These are phyloP conservation scores for Fistulinella prunicolor DNA, from an alignment of 768 basidiomycete genomes.

Conservation along the genomic window DNA sequence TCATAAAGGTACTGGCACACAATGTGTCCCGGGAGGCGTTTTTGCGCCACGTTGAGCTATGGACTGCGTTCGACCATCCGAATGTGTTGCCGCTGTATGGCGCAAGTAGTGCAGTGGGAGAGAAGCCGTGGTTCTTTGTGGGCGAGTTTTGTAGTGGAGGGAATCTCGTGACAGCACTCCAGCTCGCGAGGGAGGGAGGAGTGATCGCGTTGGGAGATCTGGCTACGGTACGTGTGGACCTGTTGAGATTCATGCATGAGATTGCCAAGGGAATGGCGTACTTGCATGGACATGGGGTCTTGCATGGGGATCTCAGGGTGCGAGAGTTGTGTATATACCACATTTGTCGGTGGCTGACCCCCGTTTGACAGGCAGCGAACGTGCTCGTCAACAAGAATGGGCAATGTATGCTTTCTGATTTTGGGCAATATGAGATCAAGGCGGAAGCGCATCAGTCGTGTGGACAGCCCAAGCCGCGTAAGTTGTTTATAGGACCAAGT, in stretches of 20 bases:
- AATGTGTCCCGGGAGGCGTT: constrained; percentile 63
- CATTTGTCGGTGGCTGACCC: not conserved
- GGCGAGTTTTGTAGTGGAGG: constrained; percentile 69
- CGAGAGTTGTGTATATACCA: constrained; percentile 9
- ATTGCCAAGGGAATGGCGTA: constrained; percentile 82
- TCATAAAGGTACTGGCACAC: constrained; percentile 69
- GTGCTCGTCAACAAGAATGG: constrained; percentile 68
- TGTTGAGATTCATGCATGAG: constrained; percentile 64
- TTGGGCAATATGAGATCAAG: constrained; percentile 81
- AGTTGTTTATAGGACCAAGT: not conserved
- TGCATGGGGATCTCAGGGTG: constrained; percentile 84
- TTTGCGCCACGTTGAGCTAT: constrained; percentile 65
- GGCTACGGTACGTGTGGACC: constrained; percentile 29
- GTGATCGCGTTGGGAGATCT: not conserved
- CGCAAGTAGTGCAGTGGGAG: constrained; percentile 67
- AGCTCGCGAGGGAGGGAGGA: constrained; percentile 20
- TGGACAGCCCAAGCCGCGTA: constrained; percentile 47
- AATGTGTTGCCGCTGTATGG: constrained; percentile 75
- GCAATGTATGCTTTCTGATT: constrained; percentile 75
- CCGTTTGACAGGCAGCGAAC: constrained; percentile 56
- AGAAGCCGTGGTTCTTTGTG: constrained; percentile 78
- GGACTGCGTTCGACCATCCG: constrained; percentile 65
- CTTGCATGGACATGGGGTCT: constrained; percentile 60
- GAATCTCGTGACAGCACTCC: constrained; percentile 58
- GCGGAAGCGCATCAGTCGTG: constrained; percentile 64